Conservation (phyloP, 2,329 filamentous ascomycete genomes). For the Chrysoporthe deuterocubensis region DNA sequence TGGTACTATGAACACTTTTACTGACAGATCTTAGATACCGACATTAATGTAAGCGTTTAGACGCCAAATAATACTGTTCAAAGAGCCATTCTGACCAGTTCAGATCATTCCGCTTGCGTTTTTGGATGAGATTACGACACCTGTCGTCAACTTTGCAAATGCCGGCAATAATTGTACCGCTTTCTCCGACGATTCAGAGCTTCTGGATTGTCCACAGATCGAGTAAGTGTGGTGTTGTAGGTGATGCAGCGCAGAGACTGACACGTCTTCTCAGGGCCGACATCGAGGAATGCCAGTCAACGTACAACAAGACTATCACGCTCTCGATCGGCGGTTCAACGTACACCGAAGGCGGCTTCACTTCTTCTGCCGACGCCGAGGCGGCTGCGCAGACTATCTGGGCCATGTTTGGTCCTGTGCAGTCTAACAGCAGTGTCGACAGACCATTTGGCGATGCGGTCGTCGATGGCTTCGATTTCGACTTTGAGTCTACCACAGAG, state of each 20-base stretch:
- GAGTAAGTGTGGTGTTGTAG: slow-evolving; percentile 50
- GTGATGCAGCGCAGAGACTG: neutral
- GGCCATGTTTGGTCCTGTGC: slow-evolving; percentile 69
- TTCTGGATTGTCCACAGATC: slow-evolving; percentile 66
- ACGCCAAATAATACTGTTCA: slow-evolving; percentile 27
- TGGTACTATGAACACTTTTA: neutral
- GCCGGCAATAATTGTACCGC: slow-evolving; percentile 63
- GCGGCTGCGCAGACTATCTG: slow-evolving; percentile 66
- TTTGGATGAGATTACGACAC: slow-evolving; percentile 58
- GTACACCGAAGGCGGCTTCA: slow-evolving; percentile 71
- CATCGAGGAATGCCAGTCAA: slow-evolving; percentile 63
- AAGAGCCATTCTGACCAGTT: neutral
- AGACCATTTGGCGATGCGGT: slow-evolving; percentile 70
- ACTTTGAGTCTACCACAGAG: slow-evolving; percentile 65
- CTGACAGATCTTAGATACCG: slow-evolving; percentile 40
- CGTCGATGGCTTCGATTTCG: slow-evolving; percentile 78
- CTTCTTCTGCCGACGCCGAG: slow-evolving; percentile 53
- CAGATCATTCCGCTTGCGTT: slow-evolving; percentile 69
- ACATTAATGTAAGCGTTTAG: slow-evolving; percentile 48
- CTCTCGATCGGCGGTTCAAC: slow-evolving; percentile 74
- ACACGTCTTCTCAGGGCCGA: slow-evolving; percentile 44
- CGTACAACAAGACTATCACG: slow-evolving; percentile 69
- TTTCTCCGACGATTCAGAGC: slow-evolving; percentile 60
- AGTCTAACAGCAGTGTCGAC: slow-evolving; percentile 47
- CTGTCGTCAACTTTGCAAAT: slow-evolving; percentile 67